Evolutionary conservation across 2,329 filamentous ascomycete species (phyloP), one percentile per base, ranked within the genome.

Genomic region (Claviceps quebecensis): DNA sequence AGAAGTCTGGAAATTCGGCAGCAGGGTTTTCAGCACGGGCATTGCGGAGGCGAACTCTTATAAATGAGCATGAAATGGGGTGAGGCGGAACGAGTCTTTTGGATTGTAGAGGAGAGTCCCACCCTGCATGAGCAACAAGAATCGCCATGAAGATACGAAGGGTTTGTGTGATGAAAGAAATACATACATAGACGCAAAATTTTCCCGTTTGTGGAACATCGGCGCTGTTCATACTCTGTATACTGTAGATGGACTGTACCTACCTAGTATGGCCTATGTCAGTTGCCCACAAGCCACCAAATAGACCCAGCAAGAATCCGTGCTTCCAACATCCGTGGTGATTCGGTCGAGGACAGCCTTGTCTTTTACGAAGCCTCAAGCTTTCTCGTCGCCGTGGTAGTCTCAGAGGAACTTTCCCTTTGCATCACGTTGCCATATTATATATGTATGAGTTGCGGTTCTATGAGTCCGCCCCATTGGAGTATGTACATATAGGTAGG

Each of bases 1-100:
- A 54, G 78, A 87, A 66, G 84, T 88, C 19, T 89, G 84, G 85
- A 89, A 89, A 67, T 87, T 87, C 70, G 85, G 86, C 5, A 67
- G 67, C 38, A 70, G 72, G 56, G 74, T 84, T 22, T 60, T 60
- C 49, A 59, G 58, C 39, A 52, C 59, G 22, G 56, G 57, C 16
- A 55, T 29, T 45, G 38, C 26, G 39, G 51, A 29, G 23, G 8
- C 14, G n/a, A 22, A 13, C 22, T 17, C 29, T 44, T 29, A 39
- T 49, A 47, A 45, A 5, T 19, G 19, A 37, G 23, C 7, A 49
- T 26, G 50, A 36, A 29, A 39, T 17, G 36, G 8, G 19, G 16
- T 36, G n/a, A 46, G 13, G 23, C 34, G 29, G 34, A 34, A 34
- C 29, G 9, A 11, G 9, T 11, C 4, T 3, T 9, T 34, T 34